Base-by-base conservation (phyloP, 169 alveolate species). In the Eimeria sp. region DNA sequence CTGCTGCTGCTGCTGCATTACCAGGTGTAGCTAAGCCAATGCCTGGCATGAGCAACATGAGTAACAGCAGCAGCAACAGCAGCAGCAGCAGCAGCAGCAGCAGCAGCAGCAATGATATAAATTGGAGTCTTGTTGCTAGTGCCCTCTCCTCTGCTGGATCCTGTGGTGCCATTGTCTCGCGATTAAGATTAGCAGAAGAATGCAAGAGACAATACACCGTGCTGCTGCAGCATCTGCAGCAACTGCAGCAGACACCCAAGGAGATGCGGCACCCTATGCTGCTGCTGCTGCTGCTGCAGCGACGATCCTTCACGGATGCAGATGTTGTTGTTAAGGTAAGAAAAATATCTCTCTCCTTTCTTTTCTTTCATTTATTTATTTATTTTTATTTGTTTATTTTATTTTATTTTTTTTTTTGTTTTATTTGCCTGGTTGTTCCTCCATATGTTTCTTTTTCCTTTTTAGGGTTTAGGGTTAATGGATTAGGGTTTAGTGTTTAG, bases 191-290 rank as follows among this genome's bases (percentile, higher is more conserved):
- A 6, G 51, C 84, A 20, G 27, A 16, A 14, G 84, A 73, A 20
- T 73, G 84, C 84, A n/a, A 49, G 51, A 73, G 84, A 30, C 84
- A 73, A 49, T 43, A 73, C 51, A 43, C 57, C 11, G 84, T 73
- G 84, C 84, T 73, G 84, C 84, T 73, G 84, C 84, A 73, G 84
- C 84, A 73, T 43, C 57, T 73, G 57, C 84, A 73, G 84, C 84
- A 73, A 49, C 84, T 73, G 27, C 84, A 27, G 51, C 84, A 73
- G 43, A 73, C 84, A 7, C 51, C 84, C 2, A 73, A 73, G 20
- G 84, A 73, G 22, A 54, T 54, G 61, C 61, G 61, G 61, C 61
- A 54, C 61, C 61, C 61, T 7, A 54, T 54, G 61, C 61, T 54
- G 61, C 61, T 54, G 61, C 61, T 54, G 61, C 61, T 54, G 84